Evolutionary conservation across 108 stramenopile species (phyloP), one percentile per base, ranked within the genome.

Genomic region (Schizochytrium sp.): DNA sequence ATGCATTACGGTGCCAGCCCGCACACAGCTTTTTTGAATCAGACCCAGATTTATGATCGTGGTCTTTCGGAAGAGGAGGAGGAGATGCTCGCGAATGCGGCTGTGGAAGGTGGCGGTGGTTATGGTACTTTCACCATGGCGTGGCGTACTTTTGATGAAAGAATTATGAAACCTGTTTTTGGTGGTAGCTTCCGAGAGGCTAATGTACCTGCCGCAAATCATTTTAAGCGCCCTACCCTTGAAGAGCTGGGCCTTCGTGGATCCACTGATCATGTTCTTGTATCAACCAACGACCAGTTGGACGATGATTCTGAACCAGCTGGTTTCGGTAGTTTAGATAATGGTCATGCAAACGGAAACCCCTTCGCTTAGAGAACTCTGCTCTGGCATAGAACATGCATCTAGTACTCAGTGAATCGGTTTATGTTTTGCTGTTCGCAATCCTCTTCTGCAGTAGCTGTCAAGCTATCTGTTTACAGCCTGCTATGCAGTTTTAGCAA

Each of bases 1-100:
- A 19, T 83, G 76, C 76, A 83, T 83, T 55, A 55, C 55, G 76
- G 76, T 40, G 53, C 53, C 17, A 83, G 76, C 76, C 76, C 76
- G 53, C 47, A 83, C 28, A 83, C 76, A 53, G 50, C 47, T 13
- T 5, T 55, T 17, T 38, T 83, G 10, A 83, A 83, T 55, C 47
- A 55, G 15, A 83, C 76, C 10, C 57, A 58, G 10, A 40, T 83
- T 5, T 38, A 38, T 40, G 76, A 83, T 47, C 76, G 76, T 38
- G 50, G n/a, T 7, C 53, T 83, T 40, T 83, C 76, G 10, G 3
- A 55, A 8, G 76, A 83, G 55, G 76, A 83, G 50, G 76, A 83
- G 3, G 76, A 83, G 76, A 38, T 53, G 45, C 64, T 69, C 28
- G 64, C 64, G 12, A 28, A 8, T 44, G 64, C 64, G 5, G 44